phyloP scores from a whole-genome alignment of 495 filamentous ascomycete genomes.

The Viridothelium virens region DNA sequence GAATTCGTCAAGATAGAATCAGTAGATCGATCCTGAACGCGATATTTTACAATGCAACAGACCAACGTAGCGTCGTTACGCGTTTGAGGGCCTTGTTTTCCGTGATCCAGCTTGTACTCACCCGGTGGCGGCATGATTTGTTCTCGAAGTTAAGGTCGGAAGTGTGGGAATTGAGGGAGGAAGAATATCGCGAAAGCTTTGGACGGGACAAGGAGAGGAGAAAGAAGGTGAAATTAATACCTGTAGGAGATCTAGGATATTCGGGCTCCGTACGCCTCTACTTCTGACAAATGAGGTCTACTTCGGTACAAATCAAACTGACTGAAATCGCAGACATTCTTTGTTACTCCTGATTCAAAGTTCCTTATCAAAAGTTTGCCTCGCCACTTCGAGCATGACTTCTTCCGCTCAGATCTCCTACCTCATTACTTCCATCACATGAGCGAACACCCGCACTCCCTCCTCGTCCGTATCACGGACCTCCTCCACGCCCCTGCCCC shows the following conservation, averaged over 20 bases:
- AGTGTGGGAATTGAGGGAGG: conserved; percentile 46
- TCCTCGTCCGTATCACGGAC: conserved; percentile 63
- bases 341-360: conserved; percentile 50
- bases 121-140: conserved; percentile 16
- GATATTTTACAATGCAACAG: neutral
- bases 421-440: conserved; percentile 55
- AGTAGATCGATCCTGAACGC: conserved; percentile 7
- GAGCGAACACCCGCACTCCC: conserved; percentile 45
- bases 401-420: conserved; percentile 58
- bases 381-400: conserved; percentile 56
- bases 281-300: neutral
- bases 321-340: conserved; percentile 49
- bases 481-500: conserved; percentile 48
- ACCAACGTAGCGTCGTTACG: neutral
- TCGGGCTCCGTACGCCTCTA: conserved; percentile 45
- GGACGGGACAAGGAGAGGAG: conserved; percentile 27
- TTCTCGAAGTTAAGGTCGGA: conserved; percentile 30
- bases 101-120: neutral
- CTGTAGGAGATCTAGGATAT: conserved; percentile 52
- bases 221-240: conserved; percentile 33
- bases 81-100: neutral
- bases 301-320: neutral
- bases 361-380: conserved; percentile 62
- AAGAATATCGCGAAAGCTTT: conserved; percentile 49
- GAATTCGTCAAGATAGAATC: neutral